Evolutionary conservation across 1,284 basidiomycete species (phyloP), one percentile per base, ranked within the genome.

Genomic region (Sporisorium scitamineum): DNA sequence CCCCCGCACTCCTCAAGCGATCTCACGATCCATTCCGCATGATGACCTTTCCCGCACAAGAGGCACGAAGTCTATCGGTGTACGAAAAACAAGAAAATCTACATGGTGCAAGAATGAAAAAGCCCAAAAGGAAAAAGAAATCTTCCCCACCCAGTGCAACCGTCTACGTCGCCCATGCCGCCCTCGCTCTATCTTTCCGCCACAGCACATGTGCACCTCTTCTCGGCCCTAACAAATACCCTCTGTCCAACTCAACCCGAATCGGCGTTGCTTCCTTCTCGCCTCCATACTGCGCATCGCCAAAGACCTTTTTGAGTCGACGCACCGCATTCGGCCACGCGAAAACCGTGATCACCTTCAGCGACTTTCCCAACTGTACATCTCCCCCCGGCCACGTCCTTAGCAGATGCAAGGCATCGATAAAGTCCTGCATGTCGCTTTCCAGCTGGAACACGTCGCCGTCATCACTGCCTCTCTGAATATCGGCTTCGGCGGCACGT

Each of bases 151-250:
- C 26, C 24, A 20, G 20, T 1, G 18, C 37, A 27, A 5, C 48
- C 48, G n/a, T n/a, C n/a, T 27, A 70, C 14, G 55, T 61, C 7
- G 61, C 60, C 74, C 74, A 76, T 9, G 74, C 69, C 2, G 59
- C 39, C 20, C 61, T 45, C 31, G 74, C 70, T 10, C 65, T 20
- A 37, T 65, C 69, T 31, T 76, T 76, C 0, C 74, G 37, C 74
- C 74, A 76, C 27, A 76, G 42, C 32, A 76, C 74, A 50, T 76
- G 74, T 2, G 65, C 69, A 1, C 74, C 69, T 10, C 74, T 51
- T 14, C 74, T 69, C 42, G 74, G 74, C 5, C 74, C 74, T 5
- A 76, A 31, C 20, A 76, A 27, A 24, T 72, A 76, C 0, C 74
- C 65, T 20, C 65, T 54, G 29, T 76, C 74, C 34, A 76, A 13